A percentile compares a stretch with the other conserved stretches of the same genome.
phyloP scores from a whole-genome alignment of 129 eudicot genomes.

The Lactuca sativa region DNA sequence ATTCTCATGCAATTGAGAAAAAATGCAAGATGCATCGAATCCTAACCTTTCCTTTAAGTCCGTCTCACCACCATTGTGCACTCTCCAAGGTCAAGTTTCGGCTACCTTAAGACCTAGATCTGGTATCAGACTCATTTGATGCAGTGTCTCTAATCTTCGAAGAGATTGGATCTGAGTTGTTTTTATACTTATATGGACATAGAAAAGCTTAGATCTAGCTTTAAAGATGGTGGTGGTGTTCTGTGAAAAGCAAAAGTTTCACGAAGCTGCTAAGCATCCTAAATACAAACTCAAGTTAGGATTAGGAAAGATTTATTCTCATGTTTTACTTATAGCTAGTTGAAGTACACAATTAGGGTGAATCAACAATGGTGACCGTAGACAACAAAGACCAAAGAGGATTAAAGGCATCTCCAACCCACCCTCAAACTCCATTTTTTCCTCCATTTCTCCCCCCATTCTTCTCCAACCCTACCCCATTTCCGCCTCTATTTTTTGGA shows the following conservation, averaged over 20 bases:
- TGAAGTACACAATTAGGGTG: too few relatives aligned
- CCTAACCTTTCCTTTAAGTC: conserved; percentile 40
- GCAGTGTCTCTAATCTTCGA: conserved; percentile 54
- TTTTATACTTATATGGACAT: conserved; percentile 71
- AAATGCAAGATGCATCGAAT: conserved; percentile 43
- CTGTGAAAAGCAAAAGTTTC: neutral
- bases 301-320: too few relatives aligned
- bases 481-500: too few relatives aligned
- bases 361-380: too few relatives aligned
- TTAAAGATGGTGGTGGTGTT: conserved; percentile 22
- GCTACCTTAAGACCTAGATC: conserved; percentile 67
- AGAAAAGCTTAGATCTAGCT: conserved; percentile 51
- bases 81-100: conserved; percentile 73
- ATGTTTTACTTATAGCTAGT: too few relatives aligned
- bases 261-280: too few relatives aligned
- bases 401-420: too few relatives aligned
- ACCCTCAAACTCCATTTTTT: too few relatives aligned
- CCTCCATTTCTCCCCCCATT: too few relatives aligned
- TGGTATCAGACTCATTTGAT: conserved; percentile 50
- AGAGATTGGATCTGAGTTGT: conserved; percentile 59
- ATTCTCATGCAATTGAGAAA: neutral
- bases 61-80: conserved; percentile 72
- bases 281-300: too few relatives aligned
- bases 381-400: too few relatives aligned
- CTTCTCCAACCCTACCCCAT: too few relatives aligned